Conservation (phyloP, 176 grass and related monocot genomes). For the Phoenix roebelenii region DNA sequence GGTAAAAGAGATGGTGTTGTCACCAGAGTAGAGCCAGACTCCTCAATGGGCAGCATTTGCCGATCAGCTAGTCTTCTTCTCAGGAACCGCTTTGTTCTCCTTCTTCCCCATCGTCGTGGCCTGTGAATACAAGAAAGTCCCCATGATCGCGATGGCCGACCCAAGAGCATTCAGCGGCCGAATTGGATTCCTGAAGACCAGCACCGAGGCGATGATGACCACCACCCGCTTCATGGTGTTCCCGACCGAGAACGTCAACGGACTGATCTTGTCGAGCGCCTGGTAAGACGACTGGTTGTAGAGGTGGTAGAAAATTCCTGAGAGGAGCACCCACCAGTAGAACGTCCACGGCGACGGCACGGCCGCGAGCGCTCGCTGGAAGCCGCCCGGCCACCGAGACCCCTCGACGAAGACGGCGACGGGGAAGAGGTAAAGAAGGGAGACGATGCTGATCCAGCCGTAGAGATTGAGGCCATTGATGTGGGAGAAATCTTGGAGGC, state of each 20-base stretch:
- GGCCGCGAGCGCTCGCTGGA: constrained; percentile 6
- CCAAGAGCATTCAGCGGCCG: constrained; percentile 38
- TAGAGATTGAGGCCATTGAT: constrained; percentile 39
- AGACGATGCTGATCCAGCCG: constrained; percentile 33
- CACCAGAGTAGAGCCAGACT: too few relatives aligned
- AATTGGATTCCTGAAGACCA: constrained; percentile 34
- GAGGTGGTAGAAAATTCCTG: constrained; percentile 40
- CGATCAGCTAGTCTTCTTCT: constrained; percentile 2
- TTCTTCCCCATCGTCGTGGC: constrained; percentile 3
- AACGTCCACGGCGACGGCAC: constrained; percentile 11
- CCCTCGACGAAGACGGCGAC: constrained; percentile 36
- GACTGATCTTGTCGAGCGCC: constrained; percentile 39
- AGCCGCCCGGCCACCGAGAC: constrained; percentile 26
- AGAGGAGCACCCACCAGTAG: constrained; percentile 34
- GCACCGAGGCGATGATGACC: constrained; percentile 31
- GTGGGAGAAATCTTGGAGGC: constrained; percentile 27
- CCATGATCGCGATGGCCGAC: constrained; percentile 33
- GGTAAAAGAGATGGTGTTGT: too few relatives aligned
- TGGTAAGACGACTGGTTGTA: constrained; percentile 48
- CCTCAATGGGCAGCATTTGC: too few relatives aligned
- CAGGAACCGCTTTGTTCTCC: neutral
- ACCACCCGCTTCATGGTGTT: constrained; percentile 48
- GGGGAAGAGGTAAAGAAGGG: constrained; percentile 36
- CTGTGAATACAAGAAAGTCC: constrained; percentile 38
- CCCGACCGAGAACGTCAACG: constrained; percentile 35